These are phyloP conservation scores for Endocarpon pusillum DNA, from an alignment of 495 filamentous ascomycete species.

Conservation along the genomic window DNA sequence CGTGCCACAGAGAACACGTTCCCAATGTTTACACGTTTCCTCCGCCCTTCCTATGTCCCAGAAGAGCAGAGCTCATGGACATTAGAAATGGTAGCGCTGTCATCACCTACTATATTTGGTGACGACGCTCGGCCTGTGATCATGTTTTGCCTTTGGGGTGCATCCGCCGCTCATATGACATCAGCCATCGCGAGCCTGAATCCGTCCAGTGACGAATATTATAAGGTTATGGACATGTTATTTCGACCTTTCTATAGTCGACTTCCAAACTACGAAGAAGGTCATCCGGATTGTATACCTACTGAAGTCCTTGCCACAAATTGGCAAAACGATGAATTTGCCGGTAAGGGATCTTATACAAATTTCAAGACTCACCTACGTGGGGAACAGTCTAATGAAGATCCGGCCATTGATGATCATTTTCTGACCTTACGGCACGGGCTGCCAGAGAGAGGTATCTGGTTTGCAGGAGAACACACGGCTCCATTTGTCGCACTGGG, in stretches of 20 bases:
- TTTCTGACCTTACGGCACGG: conserved; percentile 65
- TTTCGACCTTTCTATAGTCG: conserved; percentile 51
- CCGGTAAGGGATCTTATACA: conserved; percentile 73
- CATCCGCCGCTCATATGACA: conserved; percentile 34
- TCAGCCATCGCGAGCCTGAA: conserved; percentile 16
- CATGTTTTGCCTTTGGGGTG: conserved; percentile 79
- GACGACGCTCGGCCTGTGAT: conserved; percentile 62
- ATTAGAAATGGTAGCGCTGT: conserved; percentile 58
- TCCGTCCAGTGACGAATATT: conserved; percentile 15
- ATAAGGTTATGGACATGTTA: conserved; percentile 22
- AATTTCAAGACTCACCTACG: conserved; percentile 76
- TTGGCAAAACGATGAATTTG: conserved; percentile 70
- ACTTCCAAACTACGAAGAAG: conserved; percentile 43
- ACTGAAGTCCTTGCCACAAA: conserved; percentile 46
- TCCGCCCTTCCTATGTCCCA: conserved; percentile 42
- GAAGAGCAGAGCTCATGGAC: conserved; percentile 58
- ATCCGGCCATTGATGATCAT: conserved; percentile 55
- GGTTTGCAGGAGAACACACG: conserved; percentile 92
- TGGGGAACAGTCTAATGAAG: conserved; percentile 43
- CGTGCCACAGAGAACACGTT: conserved; percentile 1
- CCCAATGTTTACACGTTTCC: conserved; percentile 23
- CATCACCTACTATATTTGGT: conserved; percentile 31
- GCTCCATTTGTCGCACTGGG: conserved; percentile 78
- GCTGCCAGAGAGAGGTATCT: conserved; percentile 45
- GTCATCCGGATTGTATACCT: conserved; percentile 41